Evolutionary conservation across 768 basidiomycete genomes (phyloP), one percentile per base, ranked within the genome.

Genomic region (Rhodotorula babjevae): DNA sequence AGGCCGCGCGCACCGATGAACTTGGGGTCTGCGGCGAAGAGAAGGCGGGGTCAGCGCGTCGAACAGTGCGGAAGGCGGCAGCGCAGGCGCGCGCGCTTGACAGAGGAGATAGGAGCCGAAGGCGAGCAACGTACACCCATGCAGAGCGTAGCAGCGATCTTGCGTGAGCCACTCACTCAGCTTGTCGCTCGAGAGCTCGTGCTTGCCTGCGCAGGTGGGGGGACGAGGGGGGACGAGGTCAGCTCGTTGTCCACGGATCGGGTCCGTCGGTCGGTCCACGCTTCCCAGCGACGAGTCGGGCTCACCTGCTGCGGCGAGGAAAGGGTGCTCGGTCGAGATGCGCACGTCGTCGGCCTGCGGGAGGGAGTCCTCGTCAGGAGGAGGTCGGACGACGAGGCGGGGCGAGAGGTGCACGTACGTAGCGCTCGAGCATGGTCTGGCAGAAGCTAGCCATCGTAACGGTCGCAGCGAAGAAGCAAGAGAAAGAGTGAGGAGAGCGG

Each of bases 141-240:
- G 86, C 2, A 86, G 86, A 44, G 89, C 89, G 79, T 90, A 91
- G 67, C 88, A 85, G 62, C 87, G 85, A 79, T 91, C 90, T 75
- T 91, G 90, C 23, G 85, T 84, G 69, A 90, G 85, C 85, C 87
- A 90, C 61, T 87, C 81, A 2, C 84, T 83, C 25, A 91, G 85
- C 36, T 84, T 82, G 1, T 80, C 71, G 21, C 83, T 69, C 14
- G 83, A 80, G 29, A 91, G 83, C 7, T 83, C 82, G 23, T 86
- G 84, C 6, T 83, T 78, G 7, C 87, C 87, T 0, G 88, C 88
- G 27, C 4, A 36, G 36, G 36, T 36, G 36, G 36, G 36, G 9
- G 36, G 36, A 36, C n/a, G 36, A 9, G 36, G 36, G 36, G 9
- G 36, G 36, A 36, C 4, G 36, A 36, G 36, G 36, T 36, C 36